Percentiles rank a stretch among this genome's conserved stretches.
These are phyloP conservation scores for Linum trigynum DNA, from an alignment of 345 rosid genomes.

Conservation along the genomic window DNA sequence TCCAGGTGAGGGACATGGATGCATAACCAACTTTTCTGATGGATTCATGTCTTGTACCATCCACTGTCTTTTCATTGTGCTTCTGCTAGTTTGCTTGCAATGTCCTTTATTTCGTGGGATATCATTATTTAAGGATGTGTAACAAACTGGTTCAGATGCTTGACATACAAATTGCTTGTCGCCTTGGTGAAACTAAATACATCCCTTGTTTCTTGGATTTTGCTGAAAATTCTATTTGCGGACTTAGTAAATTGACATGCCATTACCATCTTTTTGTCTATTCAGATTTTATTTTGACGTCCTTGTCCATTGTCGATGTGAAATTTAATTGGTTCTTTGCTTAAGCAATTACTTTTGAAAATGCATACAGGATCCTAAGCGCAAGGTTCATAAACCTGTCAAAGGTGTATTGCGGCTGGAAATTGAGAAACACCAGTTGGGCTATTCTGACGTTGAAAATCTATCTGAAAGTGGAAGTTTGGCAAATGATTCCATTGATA, in stretches of 20 bases:
- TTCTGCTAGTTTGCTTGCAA: no score
- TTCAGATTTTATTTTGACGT: background rate
- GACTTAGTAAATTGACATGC: background rate
- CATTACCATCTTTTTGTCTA: background rate
- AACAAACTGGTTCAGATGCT: background rate
- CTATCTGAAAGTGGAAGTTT: conserved; percentile 78
- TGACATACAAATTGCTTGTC: background rate
- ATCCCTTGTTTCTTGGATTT: background rate
- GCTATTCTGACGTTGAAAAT: conserved; percentile 61
- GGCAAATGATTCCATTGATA: conserved; percentile 77
- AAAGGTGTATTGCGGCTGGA: conserved; percentile 80
- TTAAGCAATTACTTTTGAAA: background rate
- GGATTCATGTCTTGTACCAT: background rate
- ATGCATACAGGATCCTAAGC: conserved; percentile 65
- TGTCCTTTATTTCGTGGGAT: no score
- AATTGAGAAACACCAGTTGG: conserved; percentile 85
- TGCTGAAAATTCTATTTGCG: background rate
- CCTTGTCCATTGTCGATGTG: background rate
- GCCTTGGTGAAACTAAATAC: background rate
- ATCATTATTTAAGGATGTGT: no score
- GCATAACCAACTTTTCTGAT: background rate
- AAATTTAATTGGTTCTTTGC: background rate
- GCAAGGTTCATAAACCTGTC: conserved; percentile 90
- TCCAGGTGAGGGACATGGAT: conserved; percentile 50
- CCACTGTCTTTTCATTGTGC: background rate